Conservation (phyloP, 805 yeast species). For the Monosporozyma aquatica region DNA sequence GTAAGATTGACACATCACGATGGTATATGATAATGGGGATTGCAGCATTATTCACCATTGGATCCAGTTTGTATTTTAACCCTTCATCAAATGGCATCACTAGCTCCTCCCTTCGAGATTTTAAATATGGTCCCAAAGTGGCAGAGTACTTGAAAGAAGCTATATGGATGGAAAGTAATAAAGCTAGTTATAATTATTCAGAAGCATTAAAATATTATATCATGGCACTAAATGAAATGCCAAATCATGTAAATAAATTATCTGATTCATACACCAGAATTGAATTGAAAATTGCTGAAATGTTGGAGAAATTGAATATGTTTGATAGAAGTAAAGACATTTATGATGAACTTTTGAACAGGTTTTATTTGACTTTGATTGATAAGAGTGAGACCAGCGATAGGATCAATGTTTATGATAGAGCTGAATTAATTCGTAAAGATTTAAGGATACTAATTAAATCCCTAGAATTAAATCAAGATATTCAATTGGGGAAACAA, state of each 20-base stretch:
- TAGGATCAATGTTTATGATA: slow-evolving; percentile 22
- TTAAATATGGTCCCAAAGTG: background rate
- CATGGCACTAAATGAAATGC: slow-evolving; percentile 48
- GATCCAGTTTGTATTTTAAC: background rate
- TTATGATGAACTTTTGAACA: slow-evolving; percentile 56
- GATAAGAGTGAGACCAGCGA: slow-evolving; percentile 30
- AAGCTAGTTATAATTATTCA: slow-evolving; percentile 44
- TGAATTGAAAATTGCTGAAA: slow-evolving; percentile 77
- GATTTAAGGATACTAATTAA: slow-evolving; percentile 63
- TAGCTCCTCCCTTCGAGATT: background rate
- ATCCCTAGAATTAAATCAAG: slow-evolving; percentile 47
- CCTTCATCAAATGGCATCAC: background rate
- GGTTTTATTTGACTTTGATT: slow-evolving; percentile 47
- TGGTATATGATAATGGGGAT: background rate
- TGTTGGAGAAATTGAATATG: slow-evolving; percentile 65
- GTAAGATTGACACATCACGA: background rate
- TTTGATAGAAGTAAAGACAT: slow-evolving; percentile 54
- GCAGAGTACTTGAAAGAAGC: slow-evolving; percentile 47
- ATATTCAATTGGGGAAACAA: slow-evolving; percentile 45
- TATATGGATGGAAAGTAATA: slow-evolving; percentile 73
- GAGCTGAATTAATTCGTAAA: slow-evolving; percentile 57
- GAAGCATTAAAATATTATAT: slow-evolving; percentile 65
- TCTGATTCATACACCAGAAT: slow-evolving; percentile 85
- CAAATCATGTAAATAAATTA: slow-evolving; percentile 39
- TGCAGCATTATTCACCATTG: background rate